Base-by-base conservation (phyloP, 257 asterid species). In the Gentiana dahurica region DNA sequence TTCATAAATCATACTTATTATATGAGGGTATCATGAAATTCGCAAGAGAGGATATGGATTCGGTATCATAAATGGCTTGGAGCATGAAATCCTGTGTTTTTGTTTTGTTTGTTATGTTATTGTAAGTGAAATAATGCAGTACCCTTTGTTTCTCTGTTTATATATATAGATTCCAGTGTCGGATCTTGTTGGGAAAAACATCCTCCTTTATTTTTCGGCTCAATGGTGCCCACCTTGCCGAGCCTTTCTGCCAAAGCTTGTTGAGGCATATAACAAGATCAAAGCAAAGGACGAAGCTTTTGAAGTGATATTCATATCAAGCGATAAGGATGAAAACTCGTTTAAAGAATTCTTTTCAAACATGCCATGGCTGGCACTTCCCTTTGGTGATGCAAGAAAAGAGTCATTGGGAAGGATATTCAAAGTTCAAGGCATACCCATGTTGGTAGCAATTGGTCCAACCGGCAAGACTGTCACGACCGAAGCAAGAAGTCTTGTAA, bases 191-290 rank as follows among this genome's bases (percentile, higher is more conserved):
- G 95, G 96, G 13, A 87, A 81, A 61, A 70, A 11, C 35, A 60
- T 87, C 57, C 84, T 91, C 34, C 87, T 87, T 43, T 85, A 79
- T 69, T 82, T 91, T 57, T 85, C 88, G 0, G 96, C 95, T 24
- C 87, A 81, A 34, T 83, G 85, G 88, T 85, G 96, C 60, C 96
- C 94, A 8, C 93, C 98, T 1, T 87, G 94, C 77, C 86, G 83
- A 2, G 94, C 94, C 32, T 83, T 91, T 71, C 76, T 79, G 11
- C 95, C 96, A 10, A 58, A 60, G 45, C 94, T 87, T 51, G 52
- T 55, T 34, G 51, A 81, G 67, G 77, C 82, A 1, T 83, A 85
- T 46, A 36, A 75, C 6, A 63, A 82, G 60, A 81, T 87, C 70
- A 87, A 79, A 55, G 61, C 67, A 33, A 73, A 75, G 41, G 77